Evolutionary conservation across 345 rosid genomes (phyloP).

Genomic region (Salix brachista): DNA sequence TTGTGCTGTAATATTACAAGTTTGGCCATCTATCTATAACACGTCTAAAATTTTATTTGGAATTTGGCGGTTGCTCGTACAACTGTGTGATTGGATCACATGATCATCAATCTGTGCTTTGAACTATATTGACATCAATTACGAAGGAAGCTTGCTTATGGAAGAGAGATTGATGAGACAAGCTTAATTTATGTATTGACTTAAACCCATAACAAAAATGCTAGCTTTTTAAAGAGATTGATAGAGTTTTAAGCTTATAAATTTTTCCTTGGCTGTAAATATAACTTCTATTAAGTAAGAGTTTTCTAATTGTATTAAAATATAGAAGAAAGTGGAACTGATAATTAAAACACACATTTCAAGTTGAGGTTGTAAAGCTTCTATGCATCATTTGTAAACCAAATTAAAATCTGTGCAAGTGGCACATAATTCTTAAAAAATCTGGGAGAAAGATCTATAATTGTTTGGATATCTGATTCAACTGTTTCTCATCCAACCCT

Average conservation of each 20-base stretch:
- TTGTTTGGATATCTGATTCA: neutral
- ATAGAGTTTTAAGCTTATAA: neutral
- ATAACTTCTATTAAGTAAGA: neutral
- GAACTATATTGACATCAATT: neutral
- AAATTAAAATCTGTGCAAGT: neutral
- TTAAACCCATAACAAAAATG: neutral
- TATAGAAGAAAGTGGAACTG: neutral
- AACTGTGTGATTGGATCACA: neutral
- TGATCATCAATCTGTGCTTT: too few relatives aligned
- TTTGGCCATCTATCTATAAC: neutral
- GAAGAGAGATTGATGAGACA: neutral
- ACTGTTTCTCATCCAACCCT: constrained; percentile 2
- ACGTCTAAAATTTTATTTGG: neutral
- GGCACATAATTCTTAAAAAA: neutral
- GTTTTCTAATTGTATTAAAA: neutral
- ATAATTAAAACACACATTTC: neutral
- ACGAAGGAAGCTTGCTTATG: neutral
- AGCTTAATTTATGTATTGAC: neutral
- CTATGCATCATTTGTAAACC: neutral
- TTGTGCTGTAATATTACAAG: neutral
- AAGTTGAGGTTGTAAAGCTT: neutral
- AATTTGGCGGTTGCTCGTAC: neutral
- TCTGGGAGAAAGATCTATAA: neutral
- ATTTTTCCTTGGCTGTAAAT: neutral
- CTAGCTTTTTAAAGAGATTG: neutral